Base-by-base conservation (phyloP, 2,329 filamentous ascomycete species). In the Hymenoscyphus scutula region DNA sequence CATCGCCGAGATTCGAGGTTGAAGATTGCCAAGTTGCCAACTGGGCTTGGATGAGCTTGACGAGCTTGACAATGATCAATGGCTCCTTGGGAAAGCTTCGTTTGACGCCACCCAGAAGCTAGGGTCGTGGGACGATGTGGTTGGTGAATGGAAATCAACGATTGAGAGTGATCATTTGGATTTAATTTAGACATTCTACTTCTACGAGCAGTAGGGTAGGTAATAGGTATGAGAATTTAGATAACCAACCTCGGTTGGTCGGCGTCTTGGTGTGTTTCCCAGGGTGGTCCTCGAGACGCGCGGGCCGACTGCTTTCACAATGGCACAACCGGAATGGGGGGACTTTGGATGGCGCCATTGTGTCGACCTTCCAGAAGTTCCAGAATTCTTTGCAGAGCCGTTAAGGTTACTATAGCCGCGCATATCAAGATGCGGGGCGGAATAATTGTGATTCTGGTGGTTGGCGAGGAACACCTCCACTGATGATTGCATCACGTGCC, bases 21-120 rank as follows among this genome's bases (percentile, higher is more conserved):
- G 45, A 5, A 51, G 19, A 51, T 51, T 48, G 41, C 41, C 41
- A 48, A 48, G 41, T 48, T 48, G 41, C 41, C 41, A 48, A 48
- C 41, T 11, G 45, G 3, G 45, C 23, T 23, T 51, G 19, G 45
- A 13, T 51, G 45, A 51, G 45, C 45, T 51, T 51, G 45, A 51
- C 23, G 45, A 25, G 19, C 45, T 25, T 23, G 45, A 51, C 13
- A 19, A 25, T 23, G 45, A 51, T 51, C 45, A 51, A 51, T 23
- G 45, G 34, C 34, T 17, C 11, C 19, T 51, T 51, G 7, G 41
- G 1, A 48, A 48, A 48, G 41, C 41, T 48, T 48, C 23, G 23
- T 25, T 51, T 51, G 45, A 51, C 45, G 19, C 23, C 10, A 51
- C 45, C 19, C 23, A 48, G n/a, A 48, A 51, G 45, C 8, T 23